Evolutionary conservation across 495 filamentous ascomycete species (phyloP).

Genomic region (Penicillium waksmanii): DNA sequence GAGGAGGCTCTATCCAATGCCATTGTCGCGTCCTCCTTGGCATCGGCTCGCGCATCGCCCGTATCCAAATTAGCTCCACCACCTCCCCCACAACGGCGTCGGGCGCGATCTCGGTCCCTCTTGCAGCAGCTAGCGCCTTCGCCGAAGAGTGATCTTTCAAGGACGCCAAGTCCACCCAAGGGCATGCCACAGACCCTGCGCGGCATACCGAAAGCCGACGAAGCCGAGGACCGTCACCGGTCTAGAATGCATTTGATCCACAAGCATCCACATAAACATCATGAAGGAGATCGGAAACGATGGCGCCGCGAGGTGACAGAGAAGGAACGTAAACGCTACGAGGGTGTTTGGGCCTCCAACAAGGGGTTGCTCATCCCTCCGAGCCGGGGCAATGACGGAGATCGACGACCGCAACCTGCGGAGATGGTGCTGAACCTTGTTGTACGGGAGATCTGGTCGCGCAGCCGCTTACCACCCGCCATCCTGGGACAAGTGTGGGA

Average conservation of each 20-base stretch:
- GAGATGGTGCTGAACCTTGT: constrained; percentile 77
- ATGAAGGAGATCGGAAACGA: constrained; percentile 82
- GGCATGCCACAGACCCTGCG: constrained; percentile 77
- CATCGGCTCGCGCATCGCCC: constrained; percentile 69
- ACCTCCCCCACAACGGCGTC: constrained; percentile 56
- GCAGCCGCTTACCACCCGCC: constrained; percentile 69
- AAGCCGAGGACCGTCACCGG: constrained; percentile 55
- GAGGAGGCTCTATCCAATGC: constrained; percentile 68
- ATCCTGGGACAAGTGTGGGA: constrained; percentile 83
- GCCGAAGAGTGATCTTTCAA: constrained; percentile 39
- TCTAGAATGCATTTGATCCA: constrained; percentile 56
- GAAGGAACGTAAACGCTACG: constrained; percentile 85
- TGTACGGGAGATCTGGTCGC: constrained; percentile 82
- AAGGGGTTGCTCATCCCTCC: constrained; percentile 62
- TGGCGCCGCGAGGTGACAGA: constrained; percentile 80
- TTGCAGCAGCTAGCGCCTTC: constrained; percentile 41
- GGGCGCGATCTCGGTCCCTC: constrained; percentile 43
- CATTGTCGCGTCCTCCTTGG: constrained; percentile 83
- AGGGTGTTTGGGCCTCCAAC: constrained; percentile 96
- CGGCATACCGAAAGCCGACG: constrained; percentile 58
- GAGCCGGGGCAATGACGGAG: constrained; percentile 6
- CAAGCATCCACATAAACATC: constrained; percentile 81
- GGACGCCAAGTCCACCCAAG: constrained; percentile 60
- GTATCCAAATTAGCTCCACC: constrained; percentile 44
- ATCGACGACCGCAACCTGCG: constrained; percentile 32